Evolutionary conservation across 23 red algal genomes (phyloP).

Genomic region (Gracilaria gracilis): DNA sequence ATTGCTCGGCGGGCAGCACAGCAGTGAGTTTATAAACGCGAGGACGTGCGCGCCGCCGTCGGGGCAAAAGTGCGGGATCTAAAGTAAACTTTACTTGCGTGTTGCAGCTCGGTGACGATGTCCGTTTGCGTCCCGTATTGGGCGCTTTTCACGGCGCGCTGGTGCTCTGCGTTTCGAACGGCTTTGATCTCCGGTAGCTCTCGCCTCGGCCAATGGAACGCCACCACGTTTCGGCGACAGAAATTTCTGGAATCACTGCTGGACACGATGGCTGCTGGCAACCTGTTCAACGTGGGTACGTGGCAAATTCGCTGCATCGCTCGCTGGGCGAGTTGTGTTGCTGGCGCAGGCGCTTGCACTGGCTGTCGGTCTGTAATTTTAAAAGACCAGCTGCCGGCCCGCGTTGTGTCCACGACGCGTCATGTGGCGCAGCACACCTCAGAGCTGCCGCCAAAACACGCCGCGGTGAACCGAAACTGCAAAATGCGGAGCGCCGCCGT

Average conservation of each 20-base stretch:
- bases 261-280: not conserved
- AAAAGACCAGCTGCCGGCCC: not conserved
- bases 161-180: not conserved
- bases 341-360: no score
- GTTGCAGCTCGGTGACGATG: not conserved
- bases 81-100: not conserved
- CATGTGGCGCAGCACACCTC: not conserved
- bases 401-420: not conserved
- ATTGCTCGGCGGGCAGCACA: not conserved
- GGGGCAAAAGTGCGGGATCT: not conserved
- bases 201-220: slow-evolving; percentile 9
- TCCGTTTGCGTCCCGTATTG: not conserved
- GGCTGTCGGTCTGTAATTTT: not conserved
- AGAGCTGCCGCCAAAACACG: not conserved
- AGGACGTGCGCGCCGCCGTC: not conserved
- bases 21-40: not conserved
- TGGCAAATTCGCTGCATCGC: no score
- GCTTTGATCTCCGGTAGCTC: slow-evolving; percentile 30
- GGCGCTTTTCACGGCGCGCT: not conserved
- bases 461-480: slow-evolving; percentile 22
- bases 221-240: not conserved
- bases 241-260: slow-evolving; percentile 37
- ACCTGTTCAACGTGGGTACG: not conserved
- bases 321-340: no score
- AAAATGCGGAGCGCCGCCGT: not conserved